A percentile compares a stretch with the other conserved stretches of the same genome.
phyloP scores from a whole-genome alignment of 805 yeast species.

The Starmerella apis region DNA sequence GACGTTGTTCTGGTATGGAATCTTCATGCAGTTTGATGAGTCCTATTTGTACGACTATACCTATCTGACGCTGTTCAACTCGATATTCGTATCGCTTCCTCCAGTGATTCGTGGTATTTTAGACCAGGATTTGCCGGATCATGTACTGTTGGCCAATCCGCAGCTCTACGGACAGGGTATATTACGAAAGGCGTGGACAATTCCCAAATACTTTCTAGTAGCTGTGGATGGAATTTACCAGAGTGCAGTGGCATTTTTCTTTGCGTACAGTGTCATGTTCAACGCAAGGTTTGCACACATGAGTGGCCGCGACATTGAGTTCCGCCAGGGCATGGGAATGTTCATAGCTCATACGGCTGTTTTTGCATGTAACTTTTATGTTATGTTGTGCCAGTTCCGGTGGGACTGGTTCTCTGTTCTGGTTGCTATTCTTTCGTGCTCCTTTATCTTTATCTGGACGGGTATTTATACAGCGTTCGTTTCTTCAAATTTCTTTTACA shows the following conservation, averaged over 20 bases:
- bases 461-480: conserved; percentile 59
- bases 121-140: conserved; percentile 66
- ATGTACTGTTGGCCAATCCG: conserved; percentile 56
- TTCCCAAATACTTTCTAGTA: conserved; percentile 47
- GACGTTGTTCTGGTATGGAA: conserved; percentile 68
- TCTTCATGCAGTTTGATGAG: conserved; percentile 60
- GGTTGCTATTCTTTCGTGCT: conserved; percentile 44
- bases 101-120: conserved; percentile 60
- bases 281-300: conserved; percentile 36
- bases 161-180: conserved; percentile 62
- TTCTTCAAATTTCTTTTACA: conserved; percentile 49
- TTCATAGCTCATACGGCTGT: conserved; percentile 52
- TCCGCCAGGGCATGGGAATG: conserved; percentile 62
- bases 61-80: conserved; percentile 63
- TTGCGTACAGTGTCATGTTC: conserved; percentile 50
- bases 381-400: conserved; percentile 55
- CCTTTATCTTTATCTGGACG: conserved; percentile 61
- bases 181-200: conserved; percentile 52
- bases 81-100: conserved; percentile 73
- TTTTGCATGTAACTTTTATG: conserved; percentile 53
- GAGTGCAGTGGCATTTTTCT: conserved; percentile 56
- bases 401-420: conserved; percentile 67
- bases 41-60: conserved; percentile 70
- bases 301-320: conserved; percentile 49
- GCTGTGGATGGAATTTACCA: conserved; percentile 65